Base-by-base conservation (phyloP, 2,329 filamentous ascomycete genomes). In the Huntiella savannae region DNA sequence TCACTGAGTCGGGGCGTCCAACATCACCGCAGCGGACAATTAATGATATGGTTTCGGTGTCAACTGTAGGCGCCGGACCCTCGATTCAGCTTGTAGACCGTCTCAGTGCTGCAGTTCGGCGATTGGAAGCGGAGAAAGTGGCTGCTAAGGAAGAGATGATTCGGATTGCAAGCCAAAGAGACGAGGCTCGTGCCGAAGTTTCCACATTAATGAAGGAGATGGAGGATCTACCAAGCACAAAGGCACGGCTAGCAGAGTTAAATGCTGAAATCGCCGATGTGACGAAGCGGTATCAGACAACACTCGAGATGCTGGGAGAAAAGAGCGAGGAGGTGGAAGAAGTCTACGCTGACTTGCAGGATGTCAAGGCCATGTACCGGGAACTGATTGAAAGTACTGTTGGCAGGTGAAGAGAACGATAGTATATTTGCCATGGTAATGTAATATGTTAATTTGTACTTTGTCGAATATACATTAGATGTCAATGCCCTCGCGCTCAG, bases 321-420 rank as follows among this genome's bases (percentile, higher is more conserved):
- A 94, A 94, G 73, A 94, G 85, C 60, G 91, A 98, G 67, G 67
- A 81, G 57, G 87, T 94, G 2, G 86, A 94, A 57, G 91, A 98
- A 67, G 66, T 98, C 53, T 77, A 71, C 60, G 79, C 82, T 10
- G 91, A 96, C 67, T 82, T 98, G 45, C 69, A 77, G 53, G 91
- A 98, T 66, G 70, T 98, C 59, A 98, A 98, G 68, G 80, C 79
- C 57, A 94, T 98, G 71, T 96, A 96, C 65, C 76, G 85, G 53
- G 88, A 96, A 58, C 63, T 98, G 60, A 82, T 93, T 42, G 83
- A 93, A 63, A 76, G 79, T 57, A 88, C 84, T 49, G 75, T 86
- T 15, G 48, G 43, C 5, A 41, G 40, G 35, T 49, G 19, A 44
- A 19, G 19, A 15, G 17, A 16, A 45, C 11, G 8, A n/a, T 40